Evolutionary conservation across 1,284 basidiomycete species (phyloP).

Genomic region (Gastroboletus turbinatus): DNA sequence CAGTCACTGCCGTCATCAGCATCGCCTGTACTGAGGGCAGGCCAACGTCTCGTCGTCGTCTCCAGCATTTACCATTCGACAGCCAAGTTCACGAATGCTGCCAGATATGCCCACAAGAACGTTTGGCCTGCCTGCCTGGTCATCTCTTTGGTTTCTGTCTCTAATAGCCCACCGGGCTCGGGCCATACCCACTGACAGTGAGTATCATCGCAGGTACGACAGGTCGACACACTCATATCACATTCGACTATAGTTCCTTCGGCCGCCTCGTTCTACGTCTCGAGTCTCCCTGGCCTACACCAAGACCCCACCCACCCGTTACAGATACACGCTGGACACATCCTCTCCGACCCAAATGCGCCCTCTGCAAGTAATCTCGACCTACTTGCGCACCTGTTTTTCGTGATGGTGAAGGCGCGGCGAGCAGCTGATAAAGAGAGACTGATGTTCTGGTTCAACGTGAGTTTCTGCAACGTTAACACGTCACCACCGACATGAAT

Average conservation of each 20-base stretch:
- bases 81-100: neutral
- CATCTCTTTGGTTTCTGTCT: constrained; percentile 16
- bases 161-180: constrained; percentile 13
- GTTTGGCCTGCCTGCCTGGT: constrained; percentile 8
- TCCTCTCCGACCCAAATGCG: constrained; percentile 76
- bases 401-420: constrained; percentile 88
- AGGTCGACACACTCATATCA: neutral
- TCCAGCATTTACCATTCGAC: neutral
- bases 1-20: constrained; percentile 4
- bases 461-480: constrained; percentile 38
- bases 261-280: constrained; percentile 85
- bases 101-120: constrained; percentile 5
- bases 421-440: constrained; percentile 85
- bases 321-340: constrained; percentile 78
- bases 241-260: constrained; percentile 54
- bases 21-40: neutral
- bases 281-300: constrained; percentile 71
- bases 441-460: constrained; percentile 96
- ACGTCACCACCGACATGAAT: neutral
- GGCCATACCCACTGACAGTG: constrained; percentile 51
- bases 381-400: constrained; percentile 81
- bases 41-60: neutral
- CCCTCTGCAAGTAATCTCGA: constrained; percentile 48
- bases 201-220: constrained; percentile 9
- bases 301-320: constrained; percentile 70